phyloP scores from a whole-genome alignment of 495 filamentous ascomycete species.

The Penicillium diatomitis region DNA sequence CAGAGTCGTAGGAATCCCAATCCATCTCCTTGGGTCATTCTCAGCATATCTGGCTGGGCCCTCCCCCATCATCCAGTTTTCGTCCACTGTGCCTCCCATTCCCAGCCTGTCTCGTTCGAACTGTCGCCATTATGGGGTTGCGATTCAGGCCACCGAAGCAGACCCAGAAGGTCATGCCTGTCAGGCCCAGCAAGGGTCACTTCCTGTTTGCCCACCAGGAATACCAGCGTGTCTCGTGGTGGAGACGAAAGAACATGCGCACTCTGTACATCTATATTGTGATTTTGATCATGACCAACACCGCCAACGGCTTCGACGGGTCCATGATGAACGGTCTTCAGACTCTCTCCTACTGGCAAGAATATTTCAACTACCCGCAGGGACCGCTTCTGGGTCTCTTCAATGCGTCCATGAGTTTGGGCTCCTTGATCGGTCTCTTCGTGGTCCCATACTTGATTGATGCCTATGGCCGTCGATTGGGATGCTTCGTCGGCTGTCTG shows the following conservation, averaged over 20 bases:
- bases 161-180: neutral
- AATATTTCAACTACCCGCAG: conserved; percentile 10
- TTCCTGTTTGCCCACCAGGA: neutral
- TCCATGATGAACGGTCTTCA: conserved; percentile 27
- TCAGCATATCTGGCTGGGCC: too few species aligned
- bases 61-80: neutral
- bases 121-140: neutral
- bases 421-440: conserved; percentile 10
- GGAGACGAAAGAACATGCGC: neutral
- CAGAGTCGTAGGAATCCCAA: too few species aligned
- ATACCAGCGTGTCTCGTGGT: neutral
- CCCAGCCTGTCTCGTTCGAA: neutral
- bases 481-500: conserved; percentile 12
- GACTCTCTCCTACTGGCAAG: conserved; percentile 14
- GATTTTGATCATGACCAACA: conserved; percentile 4
- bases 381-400: conserved; percentile 13
- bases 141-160: neutral
- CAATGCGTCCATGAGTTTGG: conserved; percentile 15
- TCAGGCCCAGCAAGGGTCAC: neutral
- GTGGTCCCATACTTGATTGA: neutral
- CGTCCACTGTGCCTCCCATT: neutral
- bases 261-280: conserved; percentile 2
- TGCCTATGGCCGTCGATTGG: conserved; percentile 14
- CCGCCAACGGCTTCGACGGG: conserved; percentile 15
- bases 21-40: too few species aligned